Conservation (phyloP, 2,329 filamentous ascomycete species). For the Rhinocladiella mackenziei region DNA sequence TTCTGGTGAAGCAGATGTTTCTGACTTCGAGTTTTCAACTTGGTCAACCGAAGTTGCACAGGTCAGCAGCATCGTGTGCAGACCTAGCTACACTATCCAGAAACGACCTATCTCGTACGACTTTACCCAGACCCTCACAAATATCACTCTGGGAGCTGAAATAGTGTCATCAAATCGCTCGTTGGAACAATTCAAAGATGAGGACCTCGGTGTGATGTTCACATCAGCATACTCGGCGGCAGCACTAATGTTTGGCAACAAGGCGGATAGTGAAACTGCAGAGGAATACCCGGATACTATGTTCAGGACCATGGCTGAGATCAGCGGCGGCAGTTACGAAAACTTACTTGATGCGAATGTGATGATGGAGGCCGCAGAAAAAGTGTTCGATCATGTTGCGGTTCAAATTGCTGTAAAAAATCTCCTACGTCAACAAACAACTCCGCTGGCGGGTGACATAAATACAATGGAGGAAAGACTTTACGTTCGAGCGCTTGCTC, state of each 20-base stretch:
- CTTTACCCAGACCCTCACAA: neutral
- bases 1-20: neutral
- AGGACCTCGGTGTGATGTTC: constrained; percentile 8
- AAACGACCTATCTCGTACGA: neutral
- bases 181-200: constrained; percentile 3
- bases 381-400: constrained; percentile 12
- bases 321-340: constrained; percentile 15
- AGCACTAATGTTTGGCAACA: constrained; percentile 20
- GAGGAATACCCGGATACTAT: constrained; percentile 20
- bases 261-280: neutral
- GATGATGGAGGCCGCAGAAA: constrained; percentile 12
- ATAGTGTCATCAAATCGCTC: neutral
- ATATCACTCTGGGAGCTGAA: neutral
- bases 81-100: neutral
- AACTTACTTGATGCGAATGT: constrained; percentile 8
- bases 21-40: neutral
- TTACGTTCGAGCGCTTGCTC: constrained; percentile 6
- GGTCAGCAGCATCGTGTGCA: neutral
- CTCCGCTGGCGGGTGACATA: neutral
- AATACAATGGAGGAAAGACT: constrained; percentile 3
- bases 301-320: constrained; percentile 22
- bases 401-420: constrained; percentile 12
- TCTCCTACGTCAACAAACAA: constrained; percentile 1
- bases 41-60: neutral
- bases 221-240: constrained; percentile 6